These are phyloP conservation scores for Ogataea wickerhamii DNA, from an alignment of 805 yeast genomes.

Conservation along the genomic window DNA sequence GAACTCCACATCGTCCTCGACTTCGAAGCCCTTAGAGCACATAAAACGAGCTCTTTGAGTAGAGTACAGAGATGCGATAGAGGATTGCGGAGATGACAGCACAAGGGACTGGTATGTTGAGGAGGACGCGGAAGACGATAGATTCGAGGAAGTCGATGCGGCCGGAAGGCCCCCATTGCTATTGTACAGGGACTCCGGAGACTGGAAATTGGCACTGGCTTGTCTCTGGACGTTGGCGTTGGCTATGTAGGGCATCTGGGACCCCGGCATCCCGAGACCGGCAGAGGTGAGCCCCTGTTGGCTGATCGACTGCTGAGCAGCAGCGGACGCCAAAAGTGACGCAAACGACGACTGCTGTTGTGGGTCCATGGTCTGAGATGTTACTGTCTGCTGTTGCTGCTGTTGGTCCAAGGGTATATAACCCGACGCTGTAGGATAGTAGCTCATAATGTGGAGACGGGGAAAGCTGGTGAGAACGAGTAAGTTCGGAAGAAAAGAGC, in stretches of 20 bases:
- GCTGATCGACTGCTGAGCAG: conserved; percentile 13
- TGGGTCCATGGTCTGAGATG: background rate
- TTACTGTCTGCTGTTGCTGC: too few relatives aligned
- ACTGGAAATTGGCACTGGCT: conserved; percentile 5
- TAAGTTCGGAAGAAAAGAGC: too few relatives aligned
- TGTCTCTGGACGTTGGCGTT: conserved; percentile 10
- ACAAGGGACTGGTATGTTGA: conserved; percentile 24
- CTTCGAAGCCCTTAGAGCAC: conserved; percentile 56
- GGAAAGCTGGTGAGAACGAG: conserved; percentile 1
- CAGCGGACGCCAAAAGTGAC: conserved; percentile 18
- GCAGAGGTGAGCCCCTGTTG: background rate
- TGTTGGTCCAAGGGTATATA: conserved; percentile 12
- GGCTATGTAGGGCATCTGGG: conserved; percentile 9
- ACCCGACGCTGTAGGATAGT: conserved; percentile 2
- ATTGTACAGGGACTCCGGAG: conserved; percentile 19
- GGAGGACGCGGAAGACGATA: conserved; percentile 19
- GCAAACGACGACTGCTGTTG: conserved; percentile 20
- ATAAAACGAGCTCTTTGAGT: conserved; percentile 47
- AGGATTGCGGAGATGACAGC: conserved; percentile 26
- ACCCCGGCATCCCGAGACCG: background rate
- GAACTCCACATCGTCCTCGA: conserved; percentile 61
- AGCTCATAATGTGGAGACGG: conserved; percentile 6
- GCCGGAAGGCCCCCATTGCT: conserved; percentile 5
- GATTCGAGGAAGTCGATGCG: conserved; percentile 9
- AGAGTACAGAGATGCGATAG: conserved; percentile 25